phyloP scores from a whole-genome alignment of 768 basidiomycete genomes.

The Hericium alpestre region DNA sequence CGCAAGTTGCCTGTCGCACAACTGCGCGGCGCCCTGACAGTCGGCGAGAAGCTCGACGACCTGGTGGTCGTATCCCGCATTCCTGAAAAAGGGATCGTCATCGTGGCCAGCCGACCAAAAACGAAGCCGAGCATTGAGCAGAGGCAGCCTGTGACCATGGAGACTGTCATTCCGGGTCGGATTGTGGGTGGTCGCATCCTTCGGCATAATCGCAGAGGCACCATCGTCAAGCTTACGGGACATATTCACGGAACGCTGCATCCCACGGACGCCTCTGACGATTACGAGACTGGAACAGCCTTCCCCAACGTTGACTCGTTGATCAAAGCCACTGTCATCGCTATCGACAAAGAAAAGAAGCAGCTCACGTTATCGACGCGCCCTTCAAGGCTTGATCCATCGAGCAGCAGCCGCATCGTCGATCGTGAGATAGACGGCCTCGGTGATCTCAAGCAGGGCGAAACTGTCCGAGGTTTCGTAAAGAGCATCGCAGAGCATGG shows the following conservation, averaged over 20 bases:
- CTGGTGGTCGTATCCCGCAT: conserved; percentile 87
- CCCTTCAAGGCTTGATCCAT: conserved; percentile 53
- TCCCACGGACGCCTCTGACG: conserved; percentile 73
- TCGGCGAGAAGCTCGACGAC: conserved; percentile 61
- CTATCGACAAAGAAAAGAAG: conserved; percentile 52
- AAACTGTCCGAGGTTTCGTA: conserved; percentile 78
- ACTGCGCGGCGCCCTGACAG: conserved; percentile 49
- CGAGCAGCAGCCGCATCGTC: conserved; percentile 35
- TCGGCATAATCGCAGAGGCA: conserved; percentile 59
- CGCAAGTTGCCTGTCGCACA: conserved; percentile 56
- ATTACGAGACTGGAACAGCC: conserved; percentile 49
- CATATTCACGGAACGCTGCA: conserved; percentile 69
- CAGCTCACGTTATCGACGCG: conserved; percentile 77
- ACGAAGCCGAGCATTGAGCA: conserved; percentile 35
- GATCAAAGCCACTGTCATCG: conserved; percentile 62
- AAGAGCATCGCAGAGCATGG: conserved; percentile 83
- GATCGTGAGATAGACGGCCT: conserved; percentile 62
- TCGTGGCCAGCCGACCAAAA: conserved; percentile 69
- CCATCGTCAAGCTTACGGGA: conserved; percentile 64
- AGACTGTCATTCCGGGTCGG: conserved; percentile 61
- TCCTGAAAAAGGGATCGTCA: conserved; percentile 74
- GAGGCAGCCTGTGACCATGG: conserved; percentile 49
- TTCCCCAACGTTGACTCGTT: conserved; percentile 57
- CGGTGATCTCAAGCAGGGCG: conserved; percentile 57
- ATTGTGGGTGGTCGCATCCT: conserved; percentile 73